Evolutionary conservation across 345 rosid genomes (phyloP), one percentile per base, ranked within the genome.

Genomic region (Lepidium sativum): DNA sequence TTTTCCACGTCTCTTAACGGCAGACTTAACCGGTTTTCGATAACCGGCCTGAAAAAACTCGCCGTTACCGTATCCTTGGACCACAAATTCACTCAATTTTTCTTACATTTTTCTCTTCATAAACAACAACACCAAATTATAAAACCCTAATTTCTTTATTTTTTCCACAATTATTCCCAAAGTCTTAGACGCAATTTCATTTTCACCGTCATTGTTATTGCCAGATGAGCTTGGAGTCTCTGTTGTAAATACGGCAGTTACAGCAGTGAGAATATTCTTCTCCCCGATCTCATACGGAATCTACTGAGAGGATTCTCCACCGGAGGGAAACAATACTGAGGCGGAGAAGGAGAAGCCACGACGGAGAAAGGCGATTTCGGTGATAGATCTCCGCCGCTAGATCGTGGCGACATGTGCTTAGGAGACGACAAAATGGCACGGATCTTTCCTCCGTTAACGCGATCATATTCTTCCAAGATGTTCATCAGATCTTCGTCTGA

Each of bases 401-500:
- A 66, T 51, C 63, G 60, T 15, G 76, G 76, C 8, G 76, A 65
- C 8, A 32, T 42, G 4, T 32, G 71, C 27, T 72, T 72, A 8
- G 65, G 76, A 14, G 37, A n/a, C 13, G 72, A 66, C 12, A 73
- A 21, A 67, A 73, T 32, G 0, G 77, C 68, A 18, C 77, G 72
- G 37, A 73, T 67, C 51, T 73, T 73, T 5, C 51, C 67, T 32
- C 72, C 72, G 51, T 8, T 4, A 12, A 53, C 21, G 34, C 73
- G 77, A 15, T 18, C 50, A 45, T 73, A 73, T 23, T 43, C 72
- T 32, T 75, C 83, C 1, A 87, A 54, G 15, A 92, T 60, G 42
- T 65, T 76, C 4, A 57, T 29, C 13, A 92, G 78, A 47, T 92
- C 98, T 37, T 89, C 96, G 14, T 87, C 91, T 1, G 98, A 85